Evolutionary conservation across 2,329 filamentous ascomycete genomes (phyloP).

Genomic region (Pyricularia sp.): DNA sequence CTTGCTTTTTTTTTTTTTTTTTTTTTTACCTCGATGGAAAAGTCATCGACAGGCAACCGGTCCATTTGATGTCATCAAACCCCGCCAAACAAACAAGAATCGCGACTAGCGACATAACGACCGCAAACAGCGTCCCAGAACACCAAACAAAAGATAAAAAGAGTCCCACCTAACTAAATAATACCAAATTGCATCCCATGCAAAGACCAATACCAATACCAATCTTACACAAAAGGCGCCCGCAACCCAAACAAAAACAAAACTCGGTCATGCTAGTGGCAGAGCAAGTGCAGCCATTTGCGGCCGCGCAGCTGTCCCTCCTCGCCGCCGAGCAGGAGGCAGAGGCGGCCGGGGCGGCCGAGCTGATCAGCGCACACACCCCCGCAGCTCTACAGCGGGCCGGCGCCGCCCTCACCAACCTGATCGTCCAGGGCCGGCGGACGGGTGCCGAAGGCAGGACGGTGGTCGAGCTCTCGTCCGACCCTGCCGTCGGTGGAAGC

Average conservation of each 20-base stretch:
- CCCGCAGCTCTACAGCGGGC: slow-evolving; percentile 59
- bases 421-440: slow-evolving; percentile 60
- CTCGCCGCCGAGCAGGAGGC: slow-evolving; percentile 58
- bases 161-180: not conserved
- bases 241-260: not conserved
- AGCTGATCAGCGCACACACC: slow-evolving; percentile 53
- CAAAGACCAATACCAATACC: not conserved
- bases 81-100: not conserved
- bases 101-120: not conserved
- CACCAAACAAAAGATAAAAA: not conserved
- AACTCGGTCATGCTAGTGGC: not conserved
- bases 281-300: slow-evolving; percentile 39
- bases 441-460: slow-evolving; percentile 89
- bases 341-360: slow-evolving; percentile 57
- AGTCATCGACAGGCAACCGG: not conserved
- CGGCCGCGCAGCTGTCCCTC: slow-evolving; percentile 55
- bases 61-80: not conserved
- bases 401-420: slow-evolving; percentile 67
- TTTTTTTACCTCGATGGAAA: not conserved
- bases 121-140: not conserved
- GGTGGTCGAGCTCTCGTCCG: slow-evolving; percentile 60
- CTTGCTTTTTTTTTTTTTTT: not conserved
- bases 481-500: slow-evolving; percentile 40
- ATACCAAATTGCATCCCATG: not conserved
- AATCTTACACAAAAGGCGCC: not conserved